Conservation (phyloP, 2,329 filamentous ascomycete genomes). For the Lasiodiplodia sp. region DNA sequence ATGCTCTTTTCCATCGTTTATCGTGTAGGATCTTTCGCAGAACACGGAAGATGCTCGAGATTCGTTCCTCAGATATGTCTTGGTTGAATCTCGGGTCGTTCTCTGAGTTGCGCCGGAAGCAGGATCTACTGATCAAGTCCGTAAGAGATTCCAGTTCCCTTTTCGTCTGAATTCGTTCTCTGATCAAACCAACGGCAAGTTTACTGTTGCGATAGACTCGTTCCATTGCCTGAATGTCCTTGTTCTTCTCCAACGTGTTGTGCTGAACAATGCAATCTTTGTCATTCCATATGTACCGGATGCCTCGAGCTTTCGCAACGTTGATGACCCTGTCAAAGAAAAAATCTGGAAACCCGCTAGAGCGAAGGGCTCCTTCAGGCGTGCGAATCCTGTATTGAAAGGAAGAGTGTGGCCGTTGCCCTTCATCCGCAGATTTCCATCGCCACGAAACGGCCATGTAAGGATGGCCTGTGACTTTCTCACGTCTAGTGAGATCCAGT, state of each 20-base stretch:
- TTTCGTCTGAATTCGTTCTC: slow-evolving; percentile 30
- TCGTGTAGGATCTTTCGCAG: slow-evolving; percentile 33
- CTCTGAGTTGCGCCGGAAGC: slow-evolving; percentile 23
- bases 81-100: slow-evolving; percentile 10
- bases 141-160: slow-evolving; percentile 31
- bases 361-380: slow-evolving; percentile 21
- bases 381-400: slow-evolving; percentile 7
- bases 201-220: slow-evolving; percentile 17
- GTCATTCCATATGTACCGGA: slow-evolving; percentile 35
- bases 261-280: slow-evolving; percentile 37
- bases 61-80: neutral
- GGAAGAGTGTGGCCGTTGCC: neutral
- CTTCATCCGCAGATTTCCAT: slow-evolving; percentile 28
- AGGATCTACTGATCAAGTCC: slow-evolving; percentile 18
- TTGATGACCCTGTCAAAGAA: slow-evolving; percentile 36
- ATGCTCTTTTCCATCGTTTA: slow-evolving; percentile 35
- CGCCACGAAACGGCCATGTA: slow-evolving; percentile 37
- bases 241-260: slow-evolving; percentile 2
- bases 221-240: slow-evolving; percentile 32
- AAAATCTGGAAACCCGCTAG: slow-evolving; percentile 34
- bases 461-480: slow-evolving; percentile 22
- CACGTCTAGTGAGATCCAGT: slow-evolving; percentile 27
- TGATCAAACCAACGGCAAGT: slow-evolving; percentile 34
- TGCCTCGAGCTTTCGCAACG: slow-evolving; percentile 31
- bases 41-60: slow-evolving; percentile 30